Base-by-base conservation (phyloP, 2,329 filamentous ascomycete species). In the Cordyceps pruinosa region DNA sequence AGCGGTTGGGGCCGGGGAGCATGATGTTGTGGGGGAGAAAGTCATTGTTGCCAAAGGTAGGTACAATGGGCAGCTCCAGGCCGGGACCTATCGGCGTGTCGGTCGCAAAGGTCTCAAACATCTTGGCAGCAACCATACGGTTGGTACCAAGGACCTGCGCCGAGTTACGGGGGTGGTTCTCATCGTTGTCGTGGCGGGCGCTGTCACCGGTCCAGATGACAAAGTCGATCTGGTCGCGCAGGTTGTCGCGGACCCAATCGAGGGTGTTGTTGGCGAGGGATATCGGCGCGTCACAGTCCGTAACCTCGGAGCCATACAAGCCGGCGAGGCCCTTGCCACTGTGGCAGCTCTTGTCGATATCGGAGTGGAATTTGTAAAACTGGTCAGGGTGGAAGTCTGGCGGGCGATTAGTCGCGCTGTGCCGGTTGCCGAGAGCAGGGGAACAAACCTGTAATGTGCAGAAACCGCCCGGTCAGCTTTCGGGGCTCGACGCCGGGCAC, bases 1-100 rank as follows among this genome's bases (percentile, higher is more conserved):
- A 96, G 61, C 82, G 81, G 66, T 97, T 97, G 17, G 94, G 94
- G 0, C 93, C 94, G 1, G 83, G 79, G 42, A 84, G 77, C 69
- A 99, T 85, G 67, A 97, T 95, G 66, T 99, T 99, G 74, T 99
- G 94, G 1, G 94, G 94, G 59, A 97, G 83, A 58, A 99, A 92
- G 67, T 99, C 94, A 72, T 99, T 99, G 75, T 99, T 99, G 60
- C 94, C 94, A 64, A 97, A 86, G 0, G 87, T 97, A 0, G 94
- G 92, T 21, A 99, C 79, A 30, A 97, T 83, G 4, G 94, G 93
- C 4, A 97, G 81, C 13, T 79, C 72, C 58, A 91, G 80, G 5
- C 19, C 19, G 13, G 23, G 44, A 8, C 42, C 53, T 39, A 62
- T 26, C 61, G 58, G 83, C 82, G 55, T 39, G 45, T 56, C 45